phyloP scores from a whole-genome alignment of 805 yeast species.

The Starmerella apis region DNA sequence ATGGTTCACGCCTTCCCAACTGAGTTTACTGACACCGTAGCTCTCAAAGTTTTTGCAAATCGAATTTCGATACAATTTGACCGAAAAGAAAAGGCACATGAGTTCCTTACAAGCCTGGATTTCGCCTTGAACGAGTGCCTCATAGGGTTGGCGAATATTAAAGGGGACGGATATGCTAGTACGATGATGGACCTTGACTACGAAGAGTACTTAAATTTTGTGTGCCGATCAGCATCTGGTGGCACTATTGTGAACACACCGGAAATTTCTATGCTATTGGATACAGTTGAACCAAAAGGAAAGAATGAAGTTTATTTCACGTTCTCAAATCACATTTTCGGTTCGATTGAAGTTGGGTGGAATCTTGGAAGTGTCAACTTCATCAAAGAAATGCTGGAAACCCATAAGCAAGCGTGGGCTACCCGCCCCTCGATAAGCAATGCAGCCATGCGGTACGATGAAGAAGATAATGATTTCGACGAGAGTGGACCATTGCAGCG shows the following conservation, averaged over 20 bases:
- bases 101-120: slow-evolving; percentile 41
- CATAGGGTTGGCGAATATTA: slow-evolving; percentile 56
- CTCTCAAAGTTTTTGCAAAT: slow-evolving; percentile 39
- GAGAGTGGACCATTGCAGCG: neutral
- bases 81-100: slow-evolving; percentile 24
- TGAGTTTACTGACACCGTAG: slow-evolving; percentile 66
- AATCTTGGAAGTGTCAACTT: slow-evolving; percentile 84
- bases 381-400: slow-evolving; percentile 83
- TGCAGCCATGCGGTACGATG: neutral
- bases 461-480: neutral
- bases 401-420: slow-evolving; percentile 39
- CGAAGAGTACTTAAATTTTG: slow-evolving; percentile 43
- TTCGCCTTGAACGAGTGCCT: slow-evolving; percentile 52
- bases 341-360: slow-evolving; percentile 87
- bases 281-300: slow-evolving; percentile 47
- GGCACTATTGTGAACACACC: slow-evolving; percentile 78
- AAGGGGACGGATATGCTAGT: slow-evolving; percentile 39
- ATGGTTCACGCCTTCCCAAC: slow-evolving; percentile 68
- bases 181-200: slow-evolving; percentile 39
- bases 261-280: slow-evolving; percentile 61
- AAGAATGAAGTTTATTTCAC: slow-evolving; percentile 49
- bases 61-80: slow-evolving; percentile 28
- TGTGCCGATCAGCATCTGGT: slow-evolving; percentile 53
- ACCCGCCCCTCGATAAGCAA: slow-evolving; percentile 16
- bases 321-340: slow-evolving; percentile 69